Evolutionary conservation across 805 yeast genomes (phyloP).

Genomic region (Ogataea trehalophila): DNA sequence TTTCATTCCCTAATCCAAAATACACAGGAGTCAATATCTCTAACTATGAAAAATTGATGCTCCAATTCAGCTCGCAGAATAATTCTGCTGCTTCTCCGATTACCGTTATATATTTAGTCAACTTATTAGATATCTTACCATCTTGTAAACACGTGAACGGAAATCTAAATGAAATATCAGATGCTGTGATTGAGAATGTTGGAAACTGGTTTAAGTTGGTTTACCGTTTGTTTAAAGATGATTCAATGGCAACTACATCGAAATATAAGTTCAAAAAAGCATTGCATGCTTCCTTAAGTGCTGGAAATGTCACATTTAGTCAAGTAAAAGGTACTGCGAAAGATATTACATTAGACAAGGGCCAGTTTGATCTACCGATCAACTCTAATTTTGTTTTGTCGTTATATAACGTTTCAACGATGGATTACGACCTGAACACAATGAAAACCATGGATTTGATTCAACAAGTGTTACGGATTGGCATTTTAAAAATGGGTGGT

Average conservation of each 20-base stretch:
- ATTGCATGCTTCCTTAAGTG: background rate
- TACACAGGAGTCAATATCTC: background rate
- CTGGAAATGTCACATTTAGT: background rate
- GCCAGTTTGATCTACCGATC: background rate
- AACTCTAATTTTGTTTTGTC: conserved; percentile 2
- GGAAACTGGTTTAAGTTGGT: background rate
- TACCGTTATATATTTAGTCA: background rate
- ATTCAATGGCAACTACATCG: too few relatives aligned
- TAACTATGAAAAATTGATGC: background rate
- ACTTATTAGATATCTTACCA: background rate
- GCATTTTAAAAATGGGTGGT: conserved; percentile 12
- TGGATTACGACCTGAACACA: conserved; percentile 15
- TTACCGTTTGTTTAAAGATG: background rate
- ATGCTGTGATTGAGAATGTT: background rate
- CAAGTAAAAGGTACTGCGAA: background rate
- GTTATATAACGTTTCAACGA: conserved; percentile 7
- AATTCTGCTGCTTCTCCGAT: background rate
- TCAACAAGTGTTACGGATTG: conserved; percentile 22
- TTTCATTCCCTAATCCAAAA: conserved; percentile 7
- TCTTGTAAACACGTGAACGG: background rate
- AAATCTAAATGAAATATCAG: background rate
- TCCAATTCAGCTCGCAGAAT: background rate
- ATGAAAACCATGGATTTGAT: conserved; percentile 19
- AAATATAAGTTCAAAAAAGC: background rate
- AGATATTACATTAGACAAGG: background rate